Conservation (phyloP, 1,284 basidiomycete genomes). For the Leucocoprinus gongylophorus region DNA sequence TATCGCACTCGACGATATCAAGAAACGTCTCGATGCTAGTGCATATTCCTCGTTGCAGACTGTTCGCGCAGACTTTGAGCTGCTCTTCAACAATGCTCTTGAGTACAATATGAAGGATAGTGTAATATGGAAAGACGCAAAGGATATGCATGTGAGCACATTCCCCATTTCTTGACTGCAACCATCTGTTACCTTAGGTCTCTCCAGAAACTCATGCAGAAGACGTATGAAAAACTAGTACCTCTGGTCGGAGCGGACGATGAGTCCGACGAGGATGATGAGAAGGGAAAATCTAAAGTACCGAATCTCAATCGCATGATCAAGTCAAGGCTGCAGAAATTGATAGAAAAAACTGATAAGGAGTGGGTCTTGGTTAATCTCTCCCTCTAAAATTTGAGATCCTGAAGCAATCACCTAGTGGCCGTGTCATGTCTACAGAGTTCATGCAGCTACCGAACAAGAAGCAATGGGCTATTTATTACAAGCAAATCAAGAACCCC, state of each 20-base stretch:
- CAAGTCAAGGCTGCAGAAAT: constrained; percentile 60
- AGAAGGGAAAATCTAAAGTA: constrained; percentile 49
- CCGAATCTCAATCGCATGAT: constrained; percentile 57
- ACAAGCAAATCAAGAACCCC: constrained; percentile 76
- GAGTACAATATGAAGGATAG: constrained; percentile 85
- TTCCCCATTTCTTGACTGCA: background rate
- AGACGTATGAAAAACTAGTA: constrained; percentile 53
- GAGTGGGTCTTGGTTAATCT: constrained; percentile 35
- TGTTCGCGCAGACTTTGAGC: constrained; percentile 76
- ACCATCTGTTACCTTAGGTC: constrained; percentile 11
- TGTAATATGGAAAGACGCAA: constrained; percentile 80
- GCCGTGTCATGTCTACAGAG: constrained; percentile 61
- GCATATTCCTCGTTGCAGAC: constrained; percentile 63
- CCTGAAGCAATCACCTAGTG: constrained; percentile 34
- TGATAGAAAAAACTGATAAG: constrained; percentile 62
- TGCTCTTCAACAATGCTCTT: constrained; percentile 88
- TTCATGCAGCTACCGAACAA: constrained; percentile 83
- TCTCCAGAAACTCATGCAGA: constrained; percentile 57
- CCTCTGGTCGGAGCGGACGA: constrained; percentile 42
- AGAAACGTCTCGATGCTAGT: constrained; percentile 61
- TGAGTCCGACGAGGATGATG: constrained; percentile 26
- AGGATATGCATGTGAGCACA: constrained; percentile 43
- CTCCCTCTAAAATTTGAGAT: background rate
- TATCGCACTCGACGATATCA: constrained; percentile 83
- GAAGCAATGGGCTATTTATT: constrained; percentile 80